phyloP scores from a whole-genome alignment of 2,329 filamentous ascomycete genomes.

The Blastomyces gilchristii region DNA sequence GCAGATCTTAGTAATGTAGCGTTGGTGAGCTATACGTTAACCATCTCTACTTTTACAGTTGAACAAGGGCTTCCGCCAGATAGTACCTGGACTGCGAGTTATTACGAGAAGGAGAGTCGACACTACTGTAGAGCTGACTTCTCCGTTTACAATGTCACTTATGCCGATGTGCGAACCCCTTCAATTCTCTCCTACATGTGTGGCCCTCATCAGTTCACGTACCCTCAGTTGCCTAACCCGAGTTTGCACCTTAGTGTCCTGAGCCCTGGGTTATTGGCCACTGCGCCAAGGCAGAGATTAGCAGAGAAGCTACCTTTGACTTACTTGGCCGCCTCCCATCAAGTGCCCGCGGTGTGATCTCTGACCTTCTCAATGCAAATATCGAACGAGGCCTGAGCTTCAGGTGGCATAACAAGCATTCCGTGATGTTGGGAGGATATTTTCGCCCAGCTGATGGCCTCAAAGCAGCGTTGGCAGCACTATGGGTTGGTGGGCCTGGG shows the following conservation, averaged over 20 bases:
- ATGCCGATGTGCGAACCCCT: background rate
- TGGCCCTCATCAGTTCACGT: too few relatives aligned
- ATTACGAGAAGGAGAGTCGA: background rate
- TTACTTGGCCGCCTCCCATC: conserved; percentile 1
- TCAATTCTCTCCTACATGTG: background rate
- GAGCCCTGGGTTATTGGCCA: background rate
- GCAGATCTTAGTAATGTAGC: background rate
- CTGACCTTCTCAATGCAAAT: background rate
- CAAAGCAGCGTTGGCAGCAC: background rate
- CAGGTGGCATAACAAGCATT: background rate
- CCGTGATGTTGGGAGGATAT: background rate
- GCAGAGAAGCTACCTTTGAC: background rate
- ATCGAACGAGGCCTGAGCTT: background rate
- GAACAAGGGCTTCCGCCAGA: background rate
- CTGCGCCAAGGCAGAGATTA: background rate
- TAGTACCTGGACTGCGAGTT: background rate
- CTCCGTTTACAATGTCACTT: background rate
- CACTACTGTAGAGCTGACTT: background rate
- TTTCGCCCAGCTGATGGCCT: background rate
- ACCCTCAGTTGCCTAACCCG: background rate
- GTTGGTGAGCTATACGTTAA: background rate
- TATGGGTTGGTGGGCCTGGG: background rate
- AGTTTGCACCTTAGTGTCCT: background rate
- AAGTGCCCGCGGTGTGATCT: background rate
- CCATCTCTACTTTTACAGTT: background rate